A percentile compares a stretch with the other conserved stretches of the same genome.
Evolutionary conservation across 1,284 basidiomycete genomes (phyloP).

Genomic region (Stygiomarasmius scandens): DNA sequence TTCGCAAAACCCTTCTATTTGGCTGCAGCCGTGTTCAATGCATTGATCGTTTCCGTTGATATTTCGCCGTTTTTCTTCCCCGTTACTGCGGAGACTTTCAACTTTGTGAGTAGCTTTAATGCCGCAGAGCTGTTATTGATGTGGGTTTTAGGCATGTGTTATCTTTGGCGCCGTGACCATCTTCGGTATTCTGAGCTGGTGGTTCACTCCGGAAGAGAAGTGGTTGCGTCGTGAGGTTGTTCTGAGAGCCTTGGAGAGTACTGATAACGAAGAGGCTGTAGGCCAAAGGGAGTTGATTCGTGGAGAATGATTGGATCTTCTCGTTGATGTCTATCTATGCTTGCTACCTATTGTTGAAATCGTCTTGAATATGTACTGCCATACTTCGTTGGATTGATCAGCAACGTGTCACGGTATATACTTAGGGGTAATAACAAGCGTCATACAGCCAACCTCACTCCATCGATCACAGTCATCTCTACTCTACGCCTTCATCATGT

Average conservation of each 20-base stretch:
- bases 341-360: not conserved
- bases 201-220: constrained; percentile 71
- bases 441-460: no score
- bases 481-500: not conserved
- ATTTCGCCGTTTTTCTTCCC: constrained; percentile 85
- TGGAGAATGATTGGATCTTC: not conserved
- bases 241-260: constrained; percentile 45
- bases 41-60: constrained; percentile 59
- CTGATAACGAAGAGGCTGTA: constrained; percentile 26
- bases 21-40: constrained; percentile 71
- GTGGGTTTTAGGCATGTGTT: constrained; percentile 57
- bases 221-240: constrained; percentile 74
- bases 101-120: constrained; percentile 63
- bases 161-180: constrained; percentile 80
- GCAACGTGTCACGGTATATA: no score
- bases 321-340: not conserved
- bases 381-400: no score
- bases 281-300: not conserved
- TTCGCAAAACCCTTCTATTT: constrained; percentile 70
- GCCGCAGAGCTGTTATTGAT: constrained; percentile 17
- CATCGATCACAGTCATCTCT: not conserved
- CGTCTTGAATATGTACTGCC: no score
- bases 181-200: constrained; percentile 77
- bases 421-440: no score
- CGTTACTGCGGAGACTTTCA: constrained; percentile 71